phyloP scores from a whole-genome alignment of 768 basidiomycete species.

The Lentinula guzmanii region DNA sequence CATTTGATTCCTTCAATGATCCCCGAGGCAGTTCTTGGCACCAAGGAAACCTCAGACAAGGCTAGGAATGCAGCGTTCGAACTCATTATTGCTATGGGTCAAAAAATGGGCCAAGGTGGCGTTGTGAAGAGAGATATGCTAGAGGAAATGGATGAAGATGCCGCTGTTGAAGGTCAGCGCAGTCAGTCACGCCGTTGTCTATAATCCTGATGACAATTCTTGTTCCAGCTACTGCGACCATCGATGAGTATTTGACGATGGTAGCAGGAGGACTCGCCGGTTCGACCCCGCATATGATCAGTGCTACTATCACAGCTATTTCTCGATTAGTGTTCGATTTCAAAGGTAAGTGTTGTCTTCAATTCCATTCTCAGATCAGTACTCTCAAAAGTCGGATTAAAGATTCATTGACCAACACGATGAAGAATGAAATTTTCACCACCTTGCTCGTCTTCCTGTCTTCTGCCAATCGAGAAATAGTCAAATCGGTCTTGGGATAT shows the following conservation, averaged over 20 bases:
- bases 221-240: slow-evolving; percentile 52
- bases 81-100: slow-evolving; percentile 84
- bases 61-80: slow-evolving; percentile 88
- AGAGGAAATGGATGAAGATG: slow-evolving; percentile 80
- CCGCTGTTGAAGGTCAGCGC: slow-evolving; percentile 38
- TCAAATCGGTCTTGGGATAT: slow-evolving; percentile 94
- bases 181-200: slow-evolving; percentile 9
- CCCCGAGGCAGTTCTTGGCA: slow-evolving; percentile 91
- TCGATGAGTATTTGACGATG: slow-evolving; percentile 96
- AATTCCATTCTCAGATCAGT: not conserved
- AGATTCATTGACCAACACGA: slow-evolving; percentile 66
- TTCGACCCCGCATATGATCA: slow-evolving; percentile 95
- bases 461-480: slow-evolving; percentile 94
- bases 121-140: slow-evolving; percentile 70
- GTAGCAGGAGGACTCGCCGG: slow-evolving; percentile 91
- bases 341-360: slow-evolving; percentile 51
- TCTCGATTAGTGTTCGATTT: slow-evolving; percentile 95
- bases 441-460: slow-evolving; percentile 89
- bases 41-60: slow-evolving; percentile 95
- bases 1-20: slow-evolving; percentile 86
- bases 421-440: slow-evolving; percentile 78
- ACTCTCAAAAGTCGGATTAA: not conserved
- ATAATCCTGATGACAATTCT: slow-evolving; percentile 8
- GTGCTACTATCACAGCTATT: slow-evolving; percentile 91
- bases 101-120: slow-evolving; percentile 86